A percentile compares a stretch with the other conserved stretches of the same genome.
Conservation (phyloP, 768 basidiomycete species). For the Lentinula aciculospora region DNA sequence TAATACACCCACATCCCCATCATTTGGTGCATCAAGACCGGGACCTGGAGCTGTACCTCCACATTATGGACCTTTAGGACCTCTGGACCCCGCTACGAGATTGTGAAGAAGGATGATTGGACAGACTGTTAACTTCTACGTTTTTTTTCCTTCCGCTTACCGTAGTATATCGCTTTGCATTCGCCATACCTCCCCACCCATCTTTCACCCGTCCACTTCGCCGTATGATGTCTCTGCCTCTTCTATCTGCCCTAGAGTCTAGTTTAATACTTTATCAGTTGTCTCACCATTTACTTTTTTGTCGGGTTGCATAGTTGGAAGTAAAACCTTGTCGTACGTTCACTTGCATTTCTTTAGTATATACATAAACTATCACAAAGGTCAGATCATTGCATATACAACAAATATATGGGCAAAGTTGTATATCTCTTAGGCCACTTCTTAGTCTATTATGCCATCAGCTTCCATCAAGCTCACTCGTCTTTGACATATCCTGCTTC, state of each 20-base stretch:
- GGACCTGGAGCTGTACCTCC: conserved; percentile 7
- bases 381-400: too few relatives aligned
- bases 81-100: conserved; percentile 53
- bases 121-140: conserved; percentile 12
- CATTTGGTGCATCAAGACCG: conserved; percentile 16
- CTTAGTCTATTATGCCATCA: too few relatives aligned
- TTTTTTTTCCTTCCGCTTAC: conserved; percentile 18
- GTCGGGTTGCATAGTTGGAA: not conserved
- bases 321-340: not conserved
- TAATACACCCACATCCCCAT: conserved; percentile 35
- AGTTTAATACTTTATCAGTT: not conserved
- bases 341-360: not conserved
- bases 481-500: not conserved
- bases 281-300: not conserved
- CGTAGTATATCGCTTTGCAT: conserved; percentile 25
- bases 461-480: not conserved
- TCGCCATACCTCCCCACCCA: conserved; percentile 35
- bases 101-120: conserved; percentile 25
- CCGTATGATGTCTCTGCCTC: not conserved
- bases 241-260: not conserved
- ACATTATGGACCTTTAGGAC: conserved; percentile 50
- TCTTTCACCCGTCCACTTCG: conserved; percentile 10
- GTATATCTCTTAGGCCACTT: too few relatives aligned
- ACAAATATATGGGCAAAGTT: too few relatives aligned
- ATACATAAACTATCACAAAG: too few relatives aligned